Evolutionary conservation across 768 basidiomycete genomes (phyloP), one percentile per base, ranked within the genome.

Genomic region (Pleurotus djamor): DNA sequence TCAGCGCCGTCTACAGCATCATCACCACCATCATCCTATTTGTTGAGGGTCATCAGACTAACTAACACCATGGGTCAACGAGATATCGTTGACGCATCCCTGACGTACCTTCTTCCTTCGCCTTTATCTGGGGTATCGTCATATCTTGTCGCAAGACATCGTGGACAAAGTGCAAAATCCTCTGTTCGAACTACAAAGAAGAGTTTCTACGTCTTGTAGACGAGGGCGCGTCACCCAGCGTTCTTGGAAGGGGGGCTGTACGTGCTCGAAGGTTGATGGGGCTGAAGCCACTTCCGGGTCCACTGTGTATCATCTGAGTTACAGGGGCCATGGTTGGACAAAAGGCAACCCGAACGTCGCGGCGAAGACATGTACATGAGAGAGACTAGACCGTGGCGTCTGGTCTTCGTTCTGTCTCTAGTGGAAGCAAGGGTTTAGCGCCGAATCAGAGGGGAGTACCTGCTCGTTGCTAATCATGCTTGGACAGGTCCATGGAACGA

Each of bases 41-140:
- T 5, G 12, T 43, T n/a, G n/a, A n/a, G n/a, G 16, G 48, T 58
- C 17, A 61, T n/a, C n/a, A n/a, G n/a, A n/a, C n/a, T n/a, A n/a
- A n/a, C n/a, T n/a, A n/a, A n/a, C n/a, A 91, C 89, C 3, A 88
- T 91, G 88, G 88, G 88, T 1, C 84, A 88, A 67, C 72, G 91
- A 35, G 81, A 79, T 4, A 82, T 92, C 60, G 76, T 91, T 54
- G 91, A 91, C 61, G 88, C 89, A 1, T n/a, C n/a, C n/a, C n/a
- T n/a, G n/a, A n/a, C n/a, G n/a, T n/a, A n/a, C 89, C 89, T 2
- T 75, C 83, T 4, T 84, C 86, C 3, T 91, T 92, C 71, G 82
- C 89, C 1, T 78, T 82, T 32, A 90, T 92, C 60, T 92, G 89
- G 89, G 73, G 75, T 47, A 70, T 82, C 54, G 78, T 92, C 32